Evolutionary conservation across 257 asterid species (phyloP).

Genomic region (Coffea canephora): DNA sequence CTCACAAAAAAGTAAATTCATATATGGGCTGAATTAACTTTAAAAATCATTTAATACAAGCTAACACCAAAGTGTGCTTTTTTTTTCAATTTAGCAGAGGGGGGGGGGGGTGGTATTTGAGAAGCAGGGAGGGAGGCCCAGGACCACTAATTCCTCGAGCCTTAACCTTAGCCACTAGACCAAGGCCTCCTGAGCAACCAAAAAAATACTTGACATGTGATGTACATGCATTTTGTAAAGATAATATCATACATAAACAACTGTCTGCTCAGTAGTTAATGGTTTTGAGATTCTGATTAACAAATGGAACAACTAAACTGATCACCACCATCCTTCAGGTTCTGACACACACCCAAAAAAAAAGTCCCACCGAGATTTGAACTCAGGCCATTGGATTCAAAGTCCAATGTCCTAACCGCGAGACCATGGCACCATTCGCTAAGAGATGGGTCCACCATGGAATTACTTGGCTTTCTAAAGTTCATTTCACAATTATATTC

Average conservation of each 20-base stretch:
- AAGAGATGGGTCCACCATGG: background rate
- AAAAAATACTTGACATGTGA: background rate
- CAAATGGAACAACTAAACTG: background rate
- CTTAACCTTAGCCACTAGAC: no score
- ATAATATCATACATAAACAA: background rate
- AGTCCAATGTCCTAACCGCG: slow-evolving; percentile 84
- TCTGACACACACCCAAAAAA: background rate
- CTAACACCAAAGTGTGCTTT: background rate
- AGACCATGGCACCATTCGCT: slow-evolving; percentile 46
- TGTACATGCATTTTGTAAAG: background rate
- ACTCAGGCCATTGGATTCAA: slow-evolving; percentile 88
- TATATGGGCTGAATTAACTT: no score
- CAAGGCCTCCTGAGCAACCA: no score
- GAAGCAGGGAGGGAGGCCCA: no score
- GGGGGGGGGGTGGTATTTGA: no score
- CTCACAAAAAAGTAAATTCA: no score
- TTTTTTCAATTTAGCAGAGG: no score
- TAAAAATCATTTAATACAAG: no score
- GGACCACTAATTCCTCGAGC: no score
- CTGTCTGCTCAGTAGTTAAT: background rate
- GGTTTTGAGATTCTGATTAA: background rate
- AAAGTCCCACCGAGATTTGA: slow-evolving; percentile 80
- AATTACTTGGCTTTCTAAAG: background rate
- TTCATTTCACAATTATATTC: background rate
- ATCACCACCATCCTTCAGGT: background rate